These are phyloP conservation scores for Macadamia tetraphylla DNA, from an alignment of 164 flowering plant species.

Conservation along the genomic window DNA sequence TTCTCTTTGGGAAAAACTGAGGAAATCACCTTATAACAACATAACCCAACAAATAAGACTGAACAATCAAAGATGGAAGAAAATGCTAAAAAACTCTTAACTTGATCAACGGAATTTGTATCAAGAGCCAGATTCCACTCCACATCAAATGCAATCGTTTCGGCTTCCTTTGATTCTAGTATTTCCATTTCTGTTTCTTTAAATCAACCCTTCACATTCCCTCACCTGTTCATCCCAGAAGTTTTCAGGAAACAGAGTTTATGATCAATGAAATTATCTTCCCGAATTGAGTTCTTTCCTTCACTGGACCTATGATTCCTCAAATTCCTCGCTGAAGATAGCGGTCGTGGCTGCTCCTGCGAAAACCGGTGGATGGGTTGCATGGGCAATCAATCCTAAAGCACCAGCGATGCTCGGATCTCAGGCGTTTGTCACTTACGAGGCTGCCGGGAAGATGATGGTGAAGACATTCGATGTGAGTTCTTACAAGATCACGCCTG, in stretches of 20 bases:
- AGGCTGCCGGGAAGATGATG: conserved; percentile 22
- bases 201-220: neutral
- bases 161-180: neutral
- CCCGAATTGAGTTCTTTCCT: too few relatives aligned
- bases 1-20: too few relatives aligned
- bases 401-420: neutral
- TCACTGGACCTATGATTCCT: too few relatives aligned
- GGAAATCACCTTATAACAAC: too few relatives aligned
- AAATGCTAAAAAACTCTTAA: too few relatives aligned
- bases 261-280: too few relatives aligned
- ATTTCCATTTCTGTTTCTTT: too few relatives aligned
- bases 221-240: conserved; percentile 35
- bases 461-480: conserved; percentile 33
- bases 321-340: conserved; percentile 25
- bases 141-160: too few relatives aligned
- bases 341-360: conserved; percentile 37
- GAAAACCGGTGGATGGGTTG: conserved; percentile 39
- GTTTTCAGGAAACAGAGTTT: conserved; percentile 4
- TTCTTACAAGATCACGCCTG: conserved; percentile 19
- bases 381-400: conserved; percentile 63
- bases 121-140: too few relatives aligned
- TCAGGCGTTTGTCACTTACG: conserved; percentile 36
- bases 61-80: too few relatives aligned
- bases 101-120: too few relatives aligned
- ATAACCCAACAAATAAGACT: too few relatives aligned